phyloP scores from a whole-genome alignment of 2,329 filamentous ascomycete species.

The Bipolaris gigantea region DNA sequence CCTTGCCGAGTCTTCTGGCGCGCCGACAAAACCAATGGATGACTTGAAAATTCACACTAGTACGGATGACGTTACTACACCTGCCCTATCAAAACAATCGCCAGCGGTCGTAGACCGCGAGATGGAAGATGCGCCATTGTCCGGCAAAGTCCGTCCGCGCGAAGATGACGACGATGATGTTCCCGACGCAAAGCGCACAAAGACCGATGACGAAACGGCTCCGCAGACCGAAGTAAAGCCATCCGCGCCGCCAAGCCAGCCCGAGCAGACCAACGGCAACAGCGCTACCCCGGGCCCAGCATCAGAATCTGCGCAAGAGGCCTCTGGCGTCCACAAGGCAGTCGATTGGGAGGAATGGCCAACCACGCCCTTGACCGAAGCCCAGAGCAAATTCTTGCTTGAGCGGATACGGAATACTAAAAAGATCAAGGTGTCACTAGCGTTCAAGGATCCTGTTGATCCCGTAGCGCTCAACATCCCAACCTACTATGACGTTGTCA shows the following conservation, averaged over 20 bases:
- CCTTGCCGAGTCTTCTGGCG: constrained; percentile 15
- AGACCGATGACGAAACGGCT: constrained; percentile 59
- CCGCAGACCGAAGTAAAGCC: constrained; percentile 48
- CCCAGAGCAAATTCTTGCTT: constrained; percentile 64
- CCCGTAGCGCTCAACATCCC: constrained; percentile 74
- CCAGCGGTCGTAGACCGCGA: constrained; percentile 35
- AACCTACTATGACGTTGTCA: constrained; percentile 71
- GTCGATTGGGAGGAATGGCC: constrained; percentile 40
- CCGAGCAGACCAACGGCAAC: constrained; percentile 37
- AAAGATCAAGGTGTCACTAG: constrained; percentile 77
- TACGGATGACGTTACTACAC: constrained; percentile 14
- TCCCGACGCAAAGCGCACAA: constrained; percentile 77
- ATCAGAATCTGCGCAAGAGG: constrained; percentile 37
- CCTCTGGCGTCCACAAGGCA: constrained; percentile 36
- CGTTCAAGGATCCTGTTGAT: constrained; percentile 79
- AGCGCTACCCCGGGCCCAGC: constrained; percentile 20
- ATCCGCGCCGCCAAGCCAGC: constrained; percentile 44
- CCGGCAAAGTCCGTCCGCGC: constrained; percentile 65
- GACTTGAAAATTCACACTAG: constrained; percentile 37
- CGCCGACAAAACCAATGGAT: constrained; percentile 41
- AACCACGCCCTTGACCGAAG: constrained; percentile 50
- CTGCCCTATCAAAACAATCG: constrained; percentile 23
- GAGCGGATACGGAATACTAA: constrained; percentile 74
- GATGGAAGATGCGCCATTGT: constrained; percentile 45
- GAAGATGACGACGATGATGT: constrained; percentile 57